Base-by-base conservation (phyloP, 2,329 filamentous ascomycete species). In the Leptographium flavum region DNA sequence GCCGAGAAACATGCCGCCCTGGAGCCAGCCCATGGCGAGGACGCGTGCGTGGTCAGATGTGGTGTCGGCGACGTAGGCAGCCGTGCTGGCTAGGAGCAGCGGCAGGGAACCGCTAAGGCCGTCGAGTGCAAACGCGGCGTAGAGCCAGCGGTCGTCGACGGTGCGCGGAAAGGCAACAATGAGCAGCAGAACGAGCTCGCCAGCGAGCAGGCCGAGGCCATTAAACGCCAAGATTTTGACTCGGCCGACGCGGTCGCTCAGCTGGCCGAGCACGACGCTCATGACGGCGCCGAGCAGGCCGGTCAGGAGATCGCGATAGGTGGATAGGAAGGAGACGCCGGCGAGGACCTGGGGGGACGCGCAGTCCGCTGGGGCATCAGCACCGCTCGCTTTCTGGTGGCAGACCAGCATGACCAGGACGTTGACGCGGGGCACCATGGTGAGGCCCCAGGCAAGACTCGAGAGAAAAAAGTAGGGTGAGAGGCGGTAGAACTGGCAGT, bases 11-110 rank as follows among this genome's bases (percentile, higher is more conserved):
- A 43, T 43, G 33, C 42, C 32, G 25, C 32, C 35, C 42, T 43
- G 42, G 8, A 43, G 22, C 42, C 42, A 43, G 22, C 42, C 42
- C 42, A 43, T 43, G 42, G 42, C 42, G 14, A 36, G 23, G 21
- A 43, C 22, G 9, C 42, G 42, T 11, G 25, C 21, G 14, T 40
- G 8, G 27, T 31, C 39, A 4, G 39, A 21, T 7, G 39, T 31
- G 10, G 39, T 15, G 27, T 41, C 39, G 17, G 39, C 17, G 9
- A 31, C 39, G 17, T 41, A 41, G 13, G 39, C 28, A 3, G 40
- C 19, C 32, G 42, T 28, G 7, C 14, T 28, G 7, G 42, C 42
- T 23, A 37, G 30, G 32, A 43, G 42, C 10, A 43, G 32, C 22
- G 42, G 31, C 19, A 8, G 30, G 10, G 42, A 43, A 7, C 42